Evolutionary conservation across 2,329 filamentous ascomycete genomes (phyloP).

Genomic region (Hymenoscyphus scutula): DNA sequence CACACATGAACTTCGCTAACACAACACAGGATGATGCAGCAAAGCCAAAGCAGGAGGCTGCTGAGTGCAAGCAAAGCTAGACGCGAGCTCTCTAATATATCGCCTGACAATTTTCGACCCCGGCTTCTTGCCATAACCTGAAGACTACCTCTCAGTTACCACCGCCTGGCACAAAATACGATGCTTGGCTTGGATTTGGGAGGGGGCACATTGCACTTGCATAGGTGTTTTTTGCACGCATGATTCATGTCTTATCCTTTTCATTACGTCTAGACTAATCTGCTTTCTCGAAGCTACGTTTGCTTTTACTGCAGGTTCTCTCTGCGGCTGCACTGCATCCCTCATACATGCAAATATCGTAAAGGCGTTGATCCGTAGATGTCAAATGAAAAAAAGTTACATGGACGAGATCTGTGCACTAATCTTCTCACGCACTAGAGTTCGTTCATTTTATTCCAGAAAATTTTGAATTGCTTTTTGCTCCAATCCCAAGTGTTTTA

Average conservation of each 20-base stretch:
- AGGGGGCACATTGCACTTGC: constrained; percentile 18
- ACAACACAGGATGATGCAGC: constrained; percentile 72
- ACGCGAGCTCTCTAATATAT: constrained; percentile 11
- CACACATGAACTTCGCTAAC: too few species aligned
- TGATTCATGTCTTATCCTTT: constrained; percentile 21
- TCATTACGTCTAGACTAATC: constrained; percentile 35
- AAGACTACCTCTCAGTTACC: constrained; percentile 5
- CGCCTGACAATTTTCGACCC: not conserved
- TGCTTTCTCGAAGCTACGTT: constrained; percentile 21
- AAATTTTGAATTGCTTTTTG: not conserved
- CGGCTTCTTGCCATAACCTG: constrained; percentile 2
- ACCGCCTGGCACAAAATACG: constrained; percentile 18
- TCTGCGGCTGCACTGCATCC: constrained; percentile 24
- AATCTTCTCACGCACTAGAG: not conserved
- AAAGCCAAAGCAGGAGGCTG: constrained; percentile 90
- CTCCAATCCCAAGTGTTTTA: not conserved
- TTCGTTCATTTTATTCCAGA: not conserved
- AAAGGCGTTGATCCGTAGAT: constrained; percentile 30
- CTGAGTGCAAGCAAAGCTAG: constrained; percentile 96
- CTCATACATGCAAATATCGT: constrained; percentile 26
- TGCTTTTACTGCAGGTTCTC: constrained; percentile 17
- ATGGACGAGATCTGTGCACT: constrained; percentile 1
- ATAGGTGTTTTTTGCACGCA: constrained; percentile 24
- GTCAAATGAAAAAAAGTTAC: constrained; percentile 25
- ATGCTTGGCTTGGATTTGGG: constrained; percentile 9